Evolutionary conservation across 2,329 filamentous ascomycete species (phyloP), one percentile per base, ranked within the genome.

Genomic region (Seiridium cupressi): DNA sequence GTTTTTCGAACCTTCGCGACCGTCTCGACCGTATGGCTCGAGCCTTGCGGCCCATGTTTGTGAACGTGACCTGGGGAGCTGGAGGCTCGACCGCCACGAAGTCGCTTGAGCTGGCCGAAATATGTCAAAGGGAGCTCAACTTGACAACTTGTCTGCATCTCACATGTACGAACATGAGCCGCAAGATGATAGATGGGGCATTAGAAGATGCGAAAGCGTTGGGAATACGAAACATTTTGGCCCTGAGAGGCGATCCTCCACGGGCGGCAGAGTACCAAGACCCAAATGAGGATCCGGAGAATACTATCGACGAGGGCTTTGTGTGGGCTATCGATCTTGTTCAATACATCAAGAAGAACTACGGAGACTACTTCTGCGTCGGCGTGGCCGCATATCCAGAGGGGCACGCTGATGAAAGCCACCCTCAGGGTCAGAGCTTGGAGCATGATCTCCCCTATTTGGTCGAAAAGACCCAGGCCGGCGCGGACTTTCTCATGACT

Each of bases 401-500:
- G 75, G 95, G 95, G 5, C 95, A 98, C 73, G 89, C 93, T 5
- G 93, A 97, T 70, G 92, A 96, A 74, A 92, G 89, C 62, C 89
- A 96, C 74, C 94, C 94, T 1, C 72, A 81, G 40, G 84, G 82
- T 34, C 86, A 89, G 75, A 86, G 83, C 65, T 70, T 88, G 44
- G 91, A 96, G 69, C 84, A 90, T 63, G 95, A 99, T 76, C 77
- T 99, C 61, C 91, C 93, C 0, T 96, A 90, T 69, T 81, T 99
- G 58, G 86, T 96, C 9, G 93, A 97, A 66, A 99, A 99, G 82
- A 90, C 89, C 1, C 82, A 89, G 67, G 95, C 95, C 3, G 95
- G 95, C 1, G 95, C 93, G 55, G 93, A 98, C 76, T 99, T 99
- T 72, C 90, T 99, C 76, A 97, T 99, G 92, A 98, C 95, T 1